Evolutionary conservation across 2,329 filamentous ascomycete genomes (phyloP).

Genomic region (Trichophyton equinum): DNA sequence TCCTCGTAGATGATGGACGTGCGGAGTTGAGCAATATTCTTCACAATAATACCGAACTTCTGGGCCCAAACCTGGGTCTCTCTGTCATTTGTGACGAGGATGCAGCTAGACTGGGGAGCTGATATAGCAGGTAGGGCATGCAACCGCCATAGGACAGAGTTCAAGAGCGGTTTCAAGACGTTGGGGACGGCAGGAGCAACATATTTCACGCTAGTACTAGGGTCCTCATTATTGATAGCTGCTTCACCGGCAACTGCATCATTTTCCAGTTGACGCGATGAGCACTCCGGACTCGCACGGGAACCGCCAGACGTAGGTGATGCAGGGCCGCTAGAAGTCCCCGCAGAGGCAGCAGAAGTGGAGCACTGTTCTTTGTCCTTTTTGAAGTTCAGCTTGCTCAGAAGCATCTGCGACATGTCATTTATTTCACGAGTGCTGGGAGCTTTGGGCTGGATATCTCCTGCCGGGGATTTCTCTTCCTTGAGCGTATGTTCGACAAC

Average conservation of each 20-base stretch:
- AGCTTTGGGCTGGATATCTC: background rate
- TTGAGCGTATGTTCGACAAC: conserved; percentile 6
- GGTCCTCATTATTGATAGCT: conserved; percentile 18
- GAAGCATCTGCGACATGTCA: conserved; percentile 36
- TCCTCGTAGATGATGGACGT: conserved; percentile 37
- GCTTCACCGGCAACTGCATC: conserved; percentile 17
- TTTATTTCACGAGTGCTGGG: conserved; percentile 17
- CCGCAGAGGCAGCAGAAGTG: conserved; percentile 31
- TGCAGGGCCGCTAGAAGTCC: conserved; percentile 31
- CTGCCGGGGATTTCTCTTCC: background rate
- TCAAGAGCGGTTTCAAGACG: conserved; percentile 32
- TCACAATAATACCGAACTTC: conserved; percentile 36
- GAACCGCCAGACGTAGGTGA: conserved; percentile 35
- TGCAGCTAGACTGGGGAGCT: conserved; percentile 26
- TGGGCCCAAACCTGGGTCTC: conserved; percentile 34
- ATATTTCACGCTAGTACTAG: conserved; percentile 23
- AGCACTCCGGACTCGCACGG: conserved; percentile 34
- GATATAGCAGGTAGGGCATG: conserved; percentile 24
- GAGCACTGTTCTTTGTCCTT: conserved; percentile 29
- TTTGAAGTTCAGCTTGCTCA: conserved; percentile 38
- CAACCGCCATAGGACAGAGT: conserved; percentile 35
- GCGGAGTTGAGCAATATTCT: conserved; percentile 37
- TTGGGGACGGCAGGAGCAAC: conserved; percentile 28
- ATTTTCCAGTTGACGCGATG: conserved; percentile 19
- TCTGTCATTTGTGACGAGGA: conserved; percentile 35